Evolutionary conservation across 441 rosid genomes (phyloP), one percentile per base, ranked within the genome.

Genomic region (Gossypium gossypioides): DNA sequence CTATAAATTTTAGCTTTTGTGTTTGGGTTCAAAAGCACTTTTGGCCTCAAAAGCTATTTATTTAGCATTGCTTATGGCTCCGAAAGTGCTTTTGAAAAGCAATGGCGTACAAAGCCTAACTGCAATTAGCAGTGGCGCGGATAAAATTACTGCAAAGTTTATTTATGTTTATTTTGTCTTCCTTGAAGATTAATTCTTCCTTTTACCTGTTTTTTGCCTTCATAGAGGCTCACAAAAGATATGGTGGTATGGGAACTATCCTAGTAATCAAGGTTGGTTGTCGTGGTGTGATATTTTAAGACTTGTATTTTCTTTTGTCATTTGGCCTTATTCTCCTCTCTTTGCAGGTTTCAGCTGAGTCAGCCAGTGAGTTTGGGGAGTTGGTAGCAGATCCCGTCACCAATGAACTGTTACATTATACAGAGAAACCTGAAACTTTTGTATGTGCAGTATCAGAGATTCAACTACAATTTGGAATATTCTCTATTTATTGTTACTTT

Each of bases 201-300:
- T 65, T 78, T 77, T 25, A 69, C 34, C 42, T 37, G 42, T 37
- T 37, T 55, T 37, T 50, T 46, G 64, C 52, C 37, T 72, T 34
- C 48, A 57, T 85, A 93, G 97, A 91, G 40, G 96, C 98, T 55
- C 97, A 89, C 75, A 85, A 81, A 82, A 77, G 84, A 70, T 87
- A 86, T 73, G 84, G 91, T 58, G 98, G 96, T 54, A 80, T 89
- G 83, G 97, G 98, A 76, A 93, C 98, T 10, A 80, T 91, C 77
- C 80, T 93, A 59, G 97, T 93, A 5, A 92, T 87, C 77, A 91
- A 91, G 97, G 98, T 46, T 65, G 37, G 60, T 56, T 60, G 19
- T 19, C 44, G 32, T 13, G 3, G 29, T 1, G 0, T 42, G 24
- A 71, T 55, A 3, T 65, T 9, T 40, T 55, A 27, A 10, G 10